Base-by-base conservation (phyloP, 2,329 filamentous ascomycete genomes). In the Trichophyton mentagrophytes region DNA sequence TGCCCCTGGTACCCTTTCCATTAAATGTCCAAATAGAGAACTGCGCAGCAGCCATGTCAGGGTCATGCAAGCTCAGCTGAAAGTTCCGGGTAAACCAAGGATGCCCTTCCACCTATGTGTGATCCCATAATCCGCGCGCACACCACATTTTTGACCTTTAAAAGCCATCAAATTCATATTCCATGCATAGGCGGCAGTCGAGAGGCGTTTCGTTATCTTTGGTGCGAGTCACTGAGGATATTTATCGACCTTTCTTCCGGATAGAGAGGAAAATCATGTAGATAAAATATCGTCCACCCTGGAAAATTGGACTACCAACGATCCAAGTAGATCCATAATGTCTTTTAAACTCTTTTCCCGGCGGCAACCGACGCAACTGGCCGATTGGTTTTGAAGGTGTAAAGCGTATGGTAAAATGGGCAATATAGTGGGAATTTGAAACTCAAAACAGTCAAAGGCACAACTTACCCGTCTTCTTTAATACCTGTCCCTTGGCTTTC, bases 401-500 rank as follows among this genome's bases (percentile, higher is more conserved):
- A 49, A 49, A 59, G 40, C 2, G 40, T 17, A 44, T 15, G 9
- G 33, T 38, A 44, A 44, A 17, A n/a, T n/a, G n/a, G n/a, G n/a
- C 40, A 17, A 49, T 15, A 22, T 4, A 17, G 6, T 11, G 15
- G n/a, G 36, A 44, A 59, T 13, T n/a, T n/a, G 20, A 30, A 36
- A 49, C 30, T 36, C 8, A 59, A 33, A 33, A 22, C 30, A 20
- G 27, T 27, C 53, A 44, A 58, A 46, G 7, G 44, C 20, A 46
- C 17, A 49, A 84, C 89, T 91, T 85, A 95, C 89, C 89, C 89
- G 72, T 95, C 89, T 83, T 95, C 89, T 76, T 95, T 95, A 61
- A 91, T 88, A 57, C 74, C 75, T 25, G 74, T 77, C 53, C 71
- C 72, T 55, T 74, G 72, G 57, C 66, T 67, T 49, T 73, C 73